Conservation (phyloP, 176 grass and related monocot species). For the Eleusine coracana region DNA sequence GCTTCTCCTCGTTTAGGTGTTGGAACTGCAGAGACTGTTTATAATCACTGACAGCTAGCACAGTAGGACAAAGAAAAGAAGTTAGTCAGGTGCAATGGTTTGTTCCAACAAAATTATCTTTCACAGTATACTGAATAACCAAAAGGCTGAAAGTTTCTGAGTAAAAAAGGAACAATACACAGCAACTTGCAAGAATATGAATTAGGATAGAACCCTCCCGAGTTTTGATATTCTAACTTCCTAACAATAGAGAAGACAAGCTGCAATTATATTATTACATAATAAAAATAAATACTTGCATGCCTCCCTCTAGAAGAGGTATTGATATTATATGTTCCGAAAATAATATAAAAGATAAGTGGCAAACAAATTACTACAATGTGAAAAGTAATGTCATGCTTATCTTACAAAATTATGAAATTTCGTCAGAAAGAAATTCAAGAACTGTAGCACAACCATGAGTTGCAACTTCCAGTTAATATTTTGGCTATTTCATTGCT, state of each 20-base stretch:
- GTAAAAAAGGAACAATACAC: not conserved
- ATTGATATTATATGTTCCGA: not conserved
- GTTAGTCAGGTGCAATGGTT: constrained; percentile 1
- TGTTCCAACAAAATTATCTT: constrained; percentile 19
- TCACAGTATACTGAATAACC: not conserved
- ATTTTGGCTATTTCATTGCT: constrained; percentile 14
- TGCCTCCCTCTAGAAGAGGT: not conserved
- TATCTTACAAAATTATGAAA: constrained; percentile 5
- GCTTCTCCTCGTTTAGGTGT: constrained; percentile 91
- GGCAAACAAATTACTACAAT: constrained; percentile 9
- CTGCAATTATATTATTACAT: constrained; percentile 9
- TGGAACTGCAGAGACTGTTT: constrained; percentile 93
- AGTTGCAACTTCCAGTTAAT: constrained; percentile 22
- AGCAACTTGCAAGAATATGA: constrained; percentile 18
- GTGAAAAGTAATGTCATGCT: not conserved
- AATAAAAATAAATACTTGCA: not conserved
- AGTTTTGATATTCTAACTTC: not conserved
- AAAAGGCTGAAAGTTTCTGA: not conserved
- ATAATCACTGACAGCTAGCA: constrained; percentile 85
- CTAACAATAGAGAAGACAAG: not conserved
- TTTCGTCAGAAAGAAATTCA: not conserved
- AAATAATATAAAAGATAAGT: constrained; percentile 2
- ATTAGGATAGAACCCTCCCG: constrained; percentile 10
- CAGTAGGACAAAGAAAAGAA: constrained; percentile 19
- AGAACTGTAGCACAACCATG: not conserved